Base-by-base conservation (phyloP, 352 stramenopile genomes). In the Phytophthora foliorum region DNA sequence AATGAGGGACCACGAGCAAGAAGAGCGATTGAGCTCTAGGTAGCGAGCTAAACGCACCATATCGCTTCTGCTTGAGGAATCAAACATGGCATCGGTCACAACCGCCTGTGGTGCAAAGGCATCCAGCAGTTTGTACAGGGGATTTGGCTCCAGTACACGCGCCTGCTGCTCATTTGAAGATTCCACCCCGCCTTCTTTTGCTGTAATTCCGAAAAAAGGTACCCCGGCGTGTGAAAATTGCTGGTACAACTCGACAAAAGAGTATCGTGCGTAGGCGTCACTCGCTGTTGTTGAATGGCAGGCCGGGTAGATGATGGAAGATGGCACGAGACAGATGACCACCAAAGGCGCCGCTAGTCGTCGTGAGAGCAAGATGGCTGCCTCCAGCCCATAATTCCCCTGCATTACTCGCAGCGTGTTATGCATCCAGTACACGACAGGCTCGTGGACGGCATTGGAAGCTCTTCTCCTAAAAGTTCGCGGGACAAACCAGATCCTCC, bases 341-440 rank as follows among this genome's bases (percentile, higher is more conserved):
- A 86, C 65, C 25, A 94, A 59, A 2, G 86, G 77, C 9, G 81
- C 56, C n/a, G 55, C 14, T 22, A 85, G 60, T 48, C 80, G 69
- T 69, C 80, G 63, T 6, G 74, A 79, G 1, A 92, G 71, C 19
- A 81, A 44, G 36, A 86, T 64, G 4, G 84, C 84, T 10, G 74
- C 65, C 44, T 86, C 77, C 22, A 94, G 71, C 4, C 71, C 81
- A 58, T 85, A 91, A 59, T 94, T 94, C 9, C 79, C 78, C 17
- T 91, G 77, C 45, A 59, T 67, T n/a, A 89, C 75, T 3, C 86
- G 86, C 55, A 86, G 46, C 1, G 79, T 84, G 32, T 78, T 86
- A 6, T 85, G 84, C 63, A 92, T 76, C 86, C 86, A 94, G 62
- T 94, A 94, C 9, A 94, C 57, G 27, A 94, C 66, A 19, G 71